A percentile compares a stretch with the other conserved stretches of the same genome.
Conservation (phyloP, 2,329 filamentous ascomycete species). For the Ambrosiella xylebori region DNA sequence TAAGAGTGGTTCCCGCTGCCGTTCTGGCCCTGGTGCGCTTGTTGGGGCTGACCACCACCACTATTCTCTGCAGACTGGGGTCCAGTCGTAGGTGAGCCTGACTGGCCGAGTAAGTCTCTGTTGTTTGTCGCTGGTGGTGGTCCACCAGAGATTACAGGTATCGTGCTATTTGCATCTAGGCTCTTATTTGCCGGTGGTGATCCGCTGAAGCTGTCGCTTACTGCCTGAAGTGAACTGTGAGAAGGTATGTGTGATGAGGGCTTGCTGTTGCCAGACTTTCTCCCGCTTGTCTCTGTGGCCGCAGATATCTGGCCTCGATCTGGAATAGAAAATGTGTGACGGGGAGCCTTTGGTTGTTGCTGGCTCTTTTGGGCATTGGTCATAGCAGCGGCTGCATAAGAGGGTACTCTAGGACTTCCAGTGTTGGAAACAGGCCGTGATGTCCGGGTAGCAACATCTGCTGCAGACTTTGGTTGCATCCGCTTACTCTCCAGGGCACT, state of each 20-base stretch:
- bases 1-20: not conserved
- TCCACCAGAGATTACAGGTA: not conserved
- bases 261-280: not conserved
- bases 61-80: too few relatives aligned
- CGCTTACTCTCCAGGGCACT: not conserved
- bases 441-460: not conserved
- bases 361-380: not conserved
- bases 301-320: not conserved
- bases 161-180: not conserved
- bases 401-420: not conserved
- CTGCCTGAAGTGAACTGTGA: not conserved
- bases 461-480: not conserved
- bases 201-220: not conserved
- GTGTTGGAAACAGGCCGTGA: not conserved
- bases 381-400: slow-evolving; percentile 4
- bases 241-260: not conserved
- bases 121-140: not conserved
- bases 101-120: not conserved
- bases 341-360: not conserved
- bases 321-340: not conserved
- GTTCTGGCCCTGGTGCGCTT: not conserved
- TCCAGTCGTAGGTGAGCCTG: not conserved
- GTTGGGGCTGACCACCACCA: too few relatives aligned
- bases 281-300: not conserved
- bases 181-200: not conserved